phyloP scores from a whole-genome alignment of 257 asterid genomes.

The Vinca minor region DNA sequence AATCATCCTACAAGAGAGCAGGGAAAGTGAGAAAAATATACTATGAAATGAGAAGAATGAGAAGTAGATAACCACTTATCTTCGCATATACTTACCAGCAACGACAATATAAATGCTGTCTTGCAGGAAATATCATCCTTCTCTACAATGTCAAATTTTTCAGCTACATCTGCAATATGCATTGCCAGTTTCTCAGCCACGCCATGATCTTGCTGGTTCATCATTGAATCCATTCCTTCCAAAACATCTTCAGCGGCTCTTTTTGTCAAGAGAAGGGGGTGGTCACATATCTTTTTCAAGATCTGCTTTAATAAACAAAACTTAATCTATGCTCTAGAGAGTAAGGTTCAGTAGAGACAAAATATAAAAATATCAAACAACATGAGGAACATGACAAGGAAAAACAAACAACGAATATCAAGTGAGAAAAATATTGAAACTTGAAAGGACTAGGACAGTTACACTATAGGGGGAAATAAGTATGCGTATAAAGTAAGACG shows the following conservation, averaged over 20 bases:
- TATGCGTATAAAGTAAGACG: not conserved
- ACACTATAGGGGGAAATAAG: not conserved
- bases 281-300: conserved; percentile 89
- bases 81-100: conserved; percentile 48
- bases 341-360: conserved; percentile 9
- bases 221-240: conserved; percentile 84
- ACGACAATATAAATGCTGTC: conserved; percentile 58
- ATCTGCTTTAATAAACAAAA: conserved; percentile 38
- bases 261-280: conserved; percentile 85
- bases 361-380: not conserved
- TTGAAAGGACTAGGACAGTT: no score
- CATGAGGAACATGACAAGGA: not conserved
- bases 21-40: conserved; percentile 8
- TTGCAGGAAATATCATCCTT: conserved; percentile 78
- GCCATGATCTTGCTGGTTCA: conserved; percentile 52
- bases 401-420: not conserved
- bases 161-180: conserved; percentile 85
- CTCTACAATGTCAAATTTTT: conserved; percentile 57
- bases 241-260: conserved; percentile 95
- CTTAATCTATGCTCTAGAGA: conserved; percentile 6
- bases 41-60: not conserved
- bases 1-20: conserved; percentile 47
- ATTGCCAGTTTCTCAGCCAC: conserved; percentile 83
- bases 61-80: not conserved
- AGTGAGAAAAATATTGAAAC: no score